Conservation (phyloP, 495 filamentous ascomycete species). For the Haplographium delicatum region DNA sequence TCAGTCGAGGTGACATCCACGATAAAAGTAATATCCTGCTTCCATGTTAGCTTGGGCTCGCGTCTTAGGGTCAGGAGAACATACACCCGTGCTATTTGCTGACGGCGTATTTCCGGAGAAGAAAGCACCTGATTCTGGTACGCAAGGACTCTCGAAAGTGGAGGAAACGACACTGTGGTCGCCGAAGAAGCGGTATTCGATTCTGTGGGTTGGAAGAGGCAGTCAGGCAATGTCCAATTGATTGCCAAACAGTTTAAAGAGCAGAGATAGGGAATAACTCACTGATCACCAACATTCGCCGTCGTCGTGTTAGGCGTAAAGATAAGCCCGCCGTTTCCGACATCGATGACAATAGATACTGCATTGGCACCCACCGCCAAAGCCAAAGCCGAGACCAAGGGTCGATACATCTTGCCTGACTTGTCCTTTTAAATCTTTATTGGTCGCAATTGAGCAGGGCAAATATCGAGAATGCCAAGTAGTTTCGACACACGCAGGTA, state of each 20-base stretch:
- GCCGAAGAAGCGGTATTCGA: conserved; percentile 65
- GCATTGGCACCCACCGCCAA: conserved; percentile 1
- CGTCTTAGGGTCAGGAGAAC: neutral
- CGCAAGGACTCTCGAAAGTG: conserved; percentile 60
- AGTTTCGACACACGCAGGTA: no score
- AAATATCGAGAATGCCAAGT: no score
- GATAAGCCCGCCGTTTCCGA: conserved; percentile 32
- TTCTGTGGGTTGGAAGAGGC: conserved; percentile 28
- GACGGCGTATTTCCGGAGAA: conserved; percentile 41
- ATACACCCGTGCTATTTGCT: conserved; percentile 17
- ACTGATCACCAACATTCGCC: conserved; percentile 47
- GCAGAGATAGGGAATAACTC: neutral
- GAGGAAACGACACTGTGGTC: conserved; percentile 61
- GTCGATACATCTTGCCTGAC: neutral
- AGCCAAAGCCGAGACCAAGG: conserved; percentile 4
- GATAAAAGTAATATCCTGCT: conserved; percentile 38
- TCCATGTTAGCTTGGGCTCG: neutral
- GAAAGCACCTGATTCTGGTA: conserved; percentile 36
- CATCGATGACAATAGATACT: conserved; percentile 9
- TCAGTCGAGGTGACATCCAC: conserved; percentile 36
- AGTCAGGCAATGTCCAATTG: neutral
- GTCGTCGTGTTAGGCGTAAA: conserved; percentile 54
- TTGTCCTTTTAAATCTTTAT: no score
- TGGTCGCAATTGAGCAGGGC: no score
- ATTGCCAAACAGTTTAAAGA: no score